Evolutionary conservation across 2,329 filamentous ascomycete genomes (phyloP).

Genomic region (Teratosphaeria zuluensis): DNA sequence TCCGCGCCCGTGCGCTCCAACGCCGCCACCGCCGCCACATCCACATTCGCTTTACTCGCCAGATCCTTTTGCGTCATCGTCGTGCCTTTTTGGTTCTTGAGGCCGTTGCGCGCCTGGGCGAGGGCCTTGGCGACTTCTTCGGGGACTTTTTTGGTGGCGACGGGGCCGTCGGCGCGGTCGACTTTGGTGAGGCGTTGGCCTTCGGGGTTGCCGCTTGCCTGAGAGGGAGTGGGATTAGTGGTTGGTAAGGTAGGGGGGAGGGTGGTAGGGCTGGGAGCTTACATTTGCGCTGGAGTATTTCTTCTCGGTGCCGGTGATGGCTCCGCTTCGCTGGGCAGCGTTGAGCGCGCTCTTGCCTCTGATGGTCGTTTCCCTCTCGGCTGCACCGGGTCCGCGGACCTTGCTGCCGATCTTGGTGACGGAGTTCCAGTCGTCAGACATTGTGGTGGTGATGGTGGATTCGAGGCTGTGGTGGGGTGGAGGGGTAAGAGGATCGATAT

Average conservation of each 20-base stretch:
- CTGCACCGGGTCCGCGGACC: slow-evolving; percentile 56
- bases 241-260: background rate
- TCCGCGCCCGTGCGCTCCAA: slow-evolving; percentile 72
- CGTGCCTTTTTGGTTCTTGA: slow-evolving; percentile 63
- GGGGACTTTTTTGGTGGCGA: slow-evolving; percentile 90
- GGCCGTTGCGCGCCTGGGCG: slow-evolving; percentile 64
- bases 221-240: slow-evolving; percentile 16
- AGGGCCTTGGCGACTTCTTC: slow-evolving; percentile 74
- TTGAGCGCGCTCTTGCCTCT: slow-evolving; percentile 78
- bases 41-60: slow-evolving; percentile 84
- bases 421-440: slow-evolving; percentile 61
- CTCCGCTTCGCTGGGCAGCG: slow-evolving; percentile 73
- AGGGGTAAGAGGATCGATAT: background rate
- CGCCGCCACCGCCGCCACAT: slow-evolving; percentile 66
- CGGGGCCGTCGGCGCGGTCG: slow-evolving; percentile 92
- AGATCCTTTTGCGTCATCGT: slow-evolving; percentile 82
- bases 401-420: slow-evolving; percentile 93
- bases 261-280: slow-evolving; percentile 32
- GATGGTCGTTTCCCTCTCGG: slow-evolving; percentile 75
- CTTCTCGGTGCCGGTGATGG: slow-evolving; percentile 79
- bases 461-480: background rate
- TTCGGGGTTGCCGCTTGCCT: slow-evolving; percentile 43
- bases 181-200: slow-evolving; percentile 97
- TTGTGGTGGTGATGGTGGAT: background rate
- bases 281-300: slow-evolving; percentile 76